phyloP scores from a whole-genome alignment of 345 rosid genomes.

The Tarenaya hassleriana region DNA sequence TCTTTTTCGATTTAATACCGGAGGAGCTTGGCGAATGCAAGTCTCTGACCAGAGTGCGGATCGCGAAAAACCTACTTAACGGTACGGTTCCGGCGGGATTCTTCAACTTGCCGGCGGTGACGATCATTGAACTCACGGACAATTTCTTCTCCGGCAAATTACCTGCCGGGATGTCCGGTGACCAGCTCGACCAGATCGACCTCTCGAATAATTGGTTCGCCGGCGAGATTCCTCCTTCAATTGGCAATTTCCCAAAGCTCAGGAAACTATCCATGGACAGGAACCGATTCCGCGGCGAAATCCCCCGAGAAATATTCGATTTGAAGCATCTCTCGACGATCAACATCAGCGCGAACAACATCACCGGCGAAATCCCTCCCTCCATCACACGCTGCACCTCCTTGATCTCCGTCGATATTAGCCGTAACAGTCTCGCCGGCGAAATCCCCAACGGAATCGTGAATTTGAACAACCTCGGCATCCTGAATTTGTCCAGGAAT shows the following conservation, averaged over 20 bases:
- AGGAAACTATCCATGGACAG: slow-evolving; percentile 41
- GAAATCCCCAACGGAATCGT: slow-evolving; percentile 52
- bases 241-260: slow-evolving; percentile 42
- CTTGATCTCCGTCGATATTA: slow-evolving; percentile 54
- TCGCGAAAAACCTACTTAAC: slow-evolving; percentile 42
- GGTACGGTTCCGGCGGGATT: slow-evolving; percentile 72
- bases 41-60: slow-evolving; percentile 48
- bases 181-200: slow-evolving; percentile 31
- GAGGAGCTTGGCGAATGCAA: slow-evolving; percentile 59
- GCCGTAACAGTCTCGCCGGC: slow-evolving; percentile 55
- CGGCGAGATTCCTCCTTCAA: slow-evolving; percentile 61
- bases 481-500: slow-evolving; percentile 64
- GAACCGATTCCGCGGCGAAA: slow-evolving; percentile 51
- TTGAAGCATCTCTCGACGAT: slow-evolving; percentile 39
- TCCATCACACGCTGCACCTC: slow-evolving; percentile 41
- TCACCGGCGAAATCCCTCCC: slow-evolving; percentile 55
- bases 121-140: slow-evolving; percentile 46
- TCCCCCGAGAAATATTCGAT: slow-evolving; percentile 48
- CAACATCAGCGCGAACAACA: slow-evolving; percentile 48
- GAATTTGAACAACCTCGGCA: slow-evolving; percentile 41
- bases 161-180: slow-evolving; percentile 54
- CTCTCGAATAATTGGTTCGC: slow-evolving; percentile 53
- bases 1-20: slow-evolving; percentile 70
- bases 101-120: slow-evolving; percentile 43
- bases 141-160: slow-evolving; percentile 71